Conservation (phyloP, 169 alveolate species). For the Babesia ovata region DNA sequence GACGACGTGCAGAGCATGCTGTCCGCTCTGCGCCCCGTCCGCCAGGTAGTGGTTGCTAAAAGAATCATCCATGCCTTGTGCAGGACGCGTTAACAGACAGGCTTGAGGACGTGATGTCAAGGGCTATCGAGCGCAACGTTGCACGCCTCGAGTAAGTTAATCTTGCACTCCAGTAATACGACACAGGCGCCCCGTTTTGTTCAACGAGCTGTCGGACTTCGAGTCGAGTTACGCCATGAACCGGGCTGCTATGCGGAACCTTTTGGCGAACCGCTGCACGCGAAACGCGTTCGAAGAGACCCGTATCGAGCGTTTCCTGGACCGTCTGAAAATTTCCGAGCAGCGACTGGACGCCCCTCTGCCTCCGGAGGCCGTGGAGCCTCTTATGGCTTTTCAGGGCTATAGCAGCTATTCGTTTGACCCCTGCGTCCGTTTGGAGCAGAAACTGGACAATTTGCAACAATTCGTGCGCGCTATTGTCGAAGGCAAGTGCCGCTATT, state of each 20-base stretch:
- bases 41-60: constrained; percentile 20
- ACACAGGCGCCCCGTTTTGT: constrained; percentile 53
- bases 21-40: constrained; percentile 35
- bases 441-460: constrained; percentile 36
- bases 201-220: constrained; percentile 59
- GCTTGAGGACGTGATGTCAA: constrained; percentile 44
- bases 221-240: constrained; percentile 61
- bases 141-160: constrained; percentile 51
- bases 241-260: constrained; percentile 59
- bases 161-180: neutral
- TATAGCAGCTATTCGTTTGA: constrained; percentile 37
- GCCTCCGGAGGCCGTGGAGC: constrained; percentile 75
- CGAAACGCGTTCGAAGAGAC: constrained; percentile 66
- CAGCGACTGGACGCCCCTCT: constrained; percentile 54
- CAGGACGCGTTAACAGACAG: constrained; percentile 54
- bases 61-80: neutral
- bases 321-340: constrained; percentile 6
- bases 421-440: constrained; percentile 48
- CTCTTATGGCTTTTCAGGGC: constrained; percentile 75
- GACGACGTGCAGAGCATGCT: constrained; percentile 40
- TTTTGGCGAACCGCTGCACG: constrained; percentile 61
- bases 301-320: constrained; percentile 60
- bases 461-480: constrained; percentile 29
- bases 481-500: constrained; percentile 5
- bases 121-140: constrained; percentile 59